Base-by-base conservation (phyloP, 305 asterid species). In the Fraxinus albicans region DNA sequence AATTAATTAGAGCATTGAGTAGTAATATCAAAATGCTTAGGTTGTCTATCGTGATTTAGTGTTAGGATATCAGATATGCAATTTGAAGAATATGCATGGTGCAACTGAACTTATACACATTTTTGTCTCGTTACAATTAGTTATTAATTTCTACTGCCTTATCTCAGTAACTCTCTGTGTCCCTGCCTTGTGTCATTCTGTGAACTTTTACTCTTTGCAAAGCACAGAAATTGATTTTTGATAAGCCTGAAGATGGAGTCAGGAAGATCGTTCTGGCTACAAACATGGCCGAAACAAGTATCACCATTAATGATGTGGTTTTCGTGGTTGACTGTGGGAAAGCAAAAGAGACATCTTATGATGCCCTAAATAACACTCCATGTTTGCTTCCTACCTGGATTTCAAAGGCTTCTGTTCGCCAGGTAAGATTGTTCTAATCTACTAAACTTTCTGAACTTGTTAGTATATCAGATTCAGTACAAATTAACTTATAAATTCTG, bases 381-480 rank as follows among this genome's bases (percentile, higher is more conserved):
- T 95, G 98, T 88, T 90, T 95, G 91, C 98, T 95, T 83, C 98
- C 98, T 77, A 79, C 98, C 84, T 95, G 98, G 98, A 92, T 95
- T 87, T 95, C 98, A 1, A 92, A 95, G 93, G 98, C 98, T 86
- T 93, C 98, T 79, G 96, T 97, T 77, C 96, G 96, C 77, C 98
- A 95, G 85, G 98, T 95, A 93, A 83, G 84, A 79, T 35, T 73
- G 10, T 58, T 76, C 69, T 33, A 27, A 60, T 76, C 74, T 15
- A 63, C 77, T 29, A 21, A 60, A 2, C 17, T 72, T 67, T 69
- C 44, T 67, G 47, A n/a, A 69, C 34, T 27, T 15, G 19, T 31
- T 69, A 69, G 10, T 70, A 15, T 70, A 29, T 12, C 9, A 31
- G 34, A 31, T 31, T 31, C 34, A 15, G 19, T 70, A 8, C 15